Evolutionary conservation across 495 filamentous ascomycete species (phyloP).

Genomic region (Amphirosellinia nigrospora): DNA sequence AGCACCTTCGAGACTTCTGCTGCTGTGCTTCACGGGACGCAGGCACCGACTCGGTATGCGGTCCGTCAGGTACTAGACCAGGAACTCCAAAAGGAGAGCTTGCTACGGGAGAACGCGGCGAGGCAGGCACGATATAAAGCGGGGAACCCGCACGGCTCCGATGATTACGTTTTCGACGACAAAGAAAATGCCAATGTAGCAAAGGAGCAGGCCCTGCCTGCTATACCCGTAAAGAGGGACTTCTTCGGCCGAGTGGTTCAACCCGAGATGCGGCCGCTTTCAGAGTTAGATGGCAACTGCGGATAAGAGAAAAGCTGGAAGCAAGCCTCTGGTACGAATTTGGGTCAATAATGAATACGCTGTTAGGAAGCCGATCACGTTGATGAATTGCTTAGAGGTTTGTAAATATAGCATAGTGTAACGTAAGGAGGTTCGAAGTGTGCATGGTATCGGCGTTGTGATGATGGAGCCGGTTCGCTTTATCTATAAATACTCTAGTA

Average conservation of each 20-base stretch:
- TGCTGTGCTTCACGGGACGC: constrained; percentile 51
- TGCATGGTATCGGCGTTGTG: constrained; percentile 24
- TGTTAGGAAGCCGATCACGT: constrained; percentile 86
- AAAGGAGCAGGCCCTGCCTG: constrained; percentile 36
- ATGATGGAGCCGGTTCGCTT: constrained; percentile 5
- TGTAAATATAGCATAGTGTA: constrained; percentile 43
- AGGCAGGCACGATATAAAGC: constrained; percentile 60
- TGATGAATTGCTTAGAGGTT: constrained; percentile 80
- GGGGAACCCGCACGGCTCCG: constrained; percentile 41
- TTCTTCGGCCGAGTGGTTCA: constrained; percentile 84
- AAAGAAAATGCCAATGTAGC: constrained; percentile 48
- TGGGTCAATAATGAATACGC: constrained; percentile 97
- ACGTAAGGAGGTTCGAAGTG: constrained; percentile 5
- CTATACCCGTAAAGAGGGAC: constrained; percentile 71
- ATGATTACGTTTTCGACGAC: constrained; percentile 45
- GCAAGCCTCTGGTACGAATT: constrained; percentile 58
- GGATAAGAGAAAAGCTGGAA: constrained; percentile 42
- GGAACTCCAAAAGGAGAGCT: constrained; percentile 75
- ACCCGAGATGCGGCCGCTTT: constrained; percentile 46
- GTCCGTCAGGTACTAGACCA: constrained; percentile 91
- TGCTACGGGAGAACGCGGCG: constrained; percentile 63
- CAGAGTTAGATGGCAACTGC: constrained; percentile 48
- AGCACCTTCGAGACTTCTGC: constrained; percentile 63
- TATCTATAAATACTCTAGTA: constrained; percentile 11
- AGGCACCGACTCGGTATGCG: constrained; percentile 80